These are phyloP conservation scores for Aschersonia sp. DNA, from an alignment of 2,329 filamentous ascomycete species.

Conservation along the genomic window DNA sequence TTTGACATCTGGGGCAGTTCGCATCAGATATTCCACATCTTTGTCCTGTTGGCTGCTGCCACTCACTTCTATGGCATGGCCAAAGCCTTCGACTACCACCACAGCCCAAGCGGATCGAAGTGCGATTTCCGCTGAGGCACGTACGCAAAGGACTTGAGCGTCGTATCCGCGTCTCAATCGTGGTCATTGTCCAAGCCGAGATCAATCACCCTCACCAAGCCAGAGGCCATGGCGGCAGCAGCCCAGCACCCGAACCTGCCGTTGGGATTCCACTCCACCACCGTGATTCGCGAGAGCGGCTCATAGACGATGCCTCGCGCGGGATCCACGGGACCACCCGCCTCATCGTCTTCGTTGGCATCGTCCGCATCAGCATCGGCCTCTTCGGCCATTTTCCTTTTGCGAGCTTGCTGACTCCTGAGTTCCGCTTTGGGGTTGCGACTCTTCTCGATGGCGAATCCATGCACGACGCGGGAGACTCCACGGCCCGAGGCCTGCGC, in stretches of 20 bases:
- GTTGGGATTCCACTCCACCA: slow-evolving; percentile 56
- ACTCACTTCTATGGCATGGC: slow-evolving; percentile 71
- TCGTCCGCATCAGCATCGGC: slow-evolving; percentile 13
- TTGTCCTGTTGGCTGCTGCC: slow-evolving; percentile 70
- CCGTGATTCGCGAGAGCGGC: slow-evolving; percentile 45
- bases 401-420: slow-evolving; percentile 20
- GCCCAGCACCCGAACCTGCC: slow-evolving; percentile 51
- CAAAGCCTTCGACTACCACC: slow-evolving; percentile 76
- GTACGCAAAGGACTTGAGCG: background rate
- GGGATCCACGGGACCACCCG: slow-evolving; percentile 17
- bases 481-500: slow-evolving; percentile 23
- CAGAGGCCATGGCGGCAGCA: slow-evolving; percentile 51
- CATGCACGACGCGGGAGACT: slow-evolving; percentile 34
- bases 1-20: slow-evolving; percentile 91
- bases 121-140: slow-evolving; percentile 20
- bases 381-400: slow-evolving; percentile 20
- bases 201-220: slow-evolving; percentile 52
- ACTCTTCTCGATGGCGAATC: slow-evolving; percentile 36
- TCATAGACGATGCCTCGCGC: slow-evolving; percentile 41
- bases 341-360: slow-evolving; percentile 16
- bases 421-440: slow-evolving; percentile 27
- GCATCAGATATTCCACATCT: slow-evolving; percentile 90
- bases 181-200: slow-evolving; percentile 32
- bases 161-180: background rate
- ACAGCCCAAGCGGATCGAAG: slow-evolving; percentile 40